phyloP scores from a whole-genome alignment of 176 grass and related monocot genomes.

The Ananas comosus region DNA sequence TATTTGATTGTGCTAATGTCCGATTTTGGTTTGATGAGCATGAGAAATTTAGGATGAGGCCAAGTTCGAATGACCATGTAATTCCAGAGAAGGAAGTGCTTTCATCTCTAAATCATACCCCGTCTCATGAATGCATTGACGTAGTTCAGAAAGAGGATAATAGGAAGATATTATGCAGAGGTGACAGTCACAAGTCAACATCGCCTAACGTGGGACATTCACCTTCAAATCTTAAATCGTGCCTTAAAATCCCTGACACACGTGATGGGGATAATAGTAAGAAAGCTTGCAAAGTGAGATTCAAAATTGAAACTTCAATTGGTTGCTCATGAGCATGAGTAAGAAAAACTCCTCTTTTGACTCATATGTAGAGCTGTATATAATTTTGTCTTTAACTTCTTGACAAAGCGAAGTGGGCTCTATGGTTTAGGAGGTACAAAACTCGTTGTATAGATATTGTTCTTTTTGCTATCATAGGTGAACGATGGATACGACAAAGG shows the following conservation, averaged over 20 bases:
- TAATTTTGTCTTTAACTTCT: not conserved
- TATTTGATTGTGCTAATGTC: conserved; percentile 15
- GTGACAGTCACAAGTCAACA: not conserved
- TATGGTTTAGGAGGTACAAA: too few relatives aligned
- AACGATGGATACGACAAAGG: too few relatives aligned
- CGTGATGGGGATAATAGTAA: not conserved
- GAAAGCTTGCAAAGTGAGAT: conserved; percentile 9
- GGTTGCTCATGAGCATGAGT: not conserved
- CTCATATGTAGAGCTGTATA: not conserved
- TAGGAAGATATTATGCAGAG: not conserved
- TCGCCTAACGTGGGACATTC: not conserved
- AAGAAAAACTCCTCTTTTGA: too few relatives aligned
- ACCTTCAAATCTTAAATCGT: conserved; percentile 3
- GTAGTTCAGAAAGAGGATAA: not conserved
- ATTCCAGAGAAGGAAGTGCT: not conserved
- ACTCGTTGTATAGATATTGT: too few relatives aligned
- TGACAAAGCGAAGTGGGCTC: too few relatives aligned
- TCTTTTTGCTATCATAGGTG: too few relatives aligned
- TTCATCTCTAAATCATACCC: not conserved
- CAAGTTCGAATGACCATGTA: not conserved
- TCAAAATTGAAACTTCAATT: conserved; percentile 12
- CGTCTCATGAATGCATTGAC: not conserved
- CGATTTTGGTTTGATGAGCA: conserved; percentile 21
- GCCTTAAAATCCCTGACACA: conserved; percentile 11
- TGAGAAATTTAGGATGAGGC: not conserved